These are phyloP conservation scores for Aspergillus felis DNA, from an alignment of 2,329 filamentous ascomycete genomes.

Conservation along the genomic window DNA sequence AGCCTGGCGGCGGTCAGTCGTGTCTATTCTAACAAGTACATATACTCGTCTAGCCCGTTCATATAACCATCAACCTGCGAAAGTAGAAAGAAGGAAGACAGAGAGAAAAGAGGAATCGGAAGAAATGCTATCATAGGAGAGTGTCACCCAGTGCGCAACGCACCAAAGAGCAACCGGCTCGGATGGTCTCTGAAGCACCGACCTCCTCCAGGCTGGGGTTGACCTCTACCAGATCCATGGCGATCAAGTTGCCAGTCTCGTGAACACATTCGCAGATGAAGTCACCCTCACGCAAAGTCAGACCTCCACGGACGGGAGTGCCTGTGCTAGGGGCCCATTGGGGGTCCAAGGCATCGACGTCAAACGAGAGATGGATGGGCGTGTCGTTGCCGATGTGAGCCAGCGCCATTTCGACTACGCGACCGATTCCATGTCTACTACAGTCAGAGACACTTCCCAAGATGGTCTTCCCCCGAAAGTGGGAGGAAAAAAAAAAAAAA, in stretches of 20 bases:
- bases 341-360: slow-evolving; percentile 93
- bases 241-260: slow-evolving; percentile 71
- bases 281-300: slow-evolving; percentile 92
- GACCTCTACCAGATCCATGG: slow-evolving; percentile 79
- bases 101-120: neutral
- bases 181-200: slow-evolving; percentile 79
- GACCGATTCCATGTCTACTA: slow-evolving; percentile 87
- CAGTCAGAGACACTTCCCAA: slow-evolving; percentile 1
- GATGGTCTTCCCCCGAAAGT: neutral
- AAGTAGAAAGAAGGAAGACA: neutral
- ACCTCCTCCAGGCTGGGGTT: slow-evolving; percentile 67
- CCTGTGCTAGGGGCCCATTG: slow-evolving; percentile 96
- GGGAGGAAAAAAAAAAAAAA: neutral
- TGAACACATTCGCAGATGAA: slow-evolving; percentile 91
- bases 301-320: slow-evolving; percentile 85
- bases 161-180: slow-evolving; percentile 86
- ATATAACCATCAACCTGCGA: neutral
- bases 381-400: slow-evolving; percentile 92
- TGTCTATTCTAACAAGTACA: neutral
- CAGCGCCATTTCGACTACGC: slow-evolving; percentile 97
- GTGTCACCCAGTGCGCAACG: slow-evolving; percentile 90
- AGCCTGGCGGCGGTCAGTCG: neutral
- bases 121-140: slow-evolving; percentile 60
- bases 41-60: slow-evolving; percentile 1
- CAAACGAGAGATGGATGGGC: slow-evolving; percentile 94